A percentile compares a stretch with the other conserved stretches of the same genome.
Evolutionary conservation across 176 grass and related monocot species (phyloP).

Genomic region (Cenchrus fungigraminus): DNA sequence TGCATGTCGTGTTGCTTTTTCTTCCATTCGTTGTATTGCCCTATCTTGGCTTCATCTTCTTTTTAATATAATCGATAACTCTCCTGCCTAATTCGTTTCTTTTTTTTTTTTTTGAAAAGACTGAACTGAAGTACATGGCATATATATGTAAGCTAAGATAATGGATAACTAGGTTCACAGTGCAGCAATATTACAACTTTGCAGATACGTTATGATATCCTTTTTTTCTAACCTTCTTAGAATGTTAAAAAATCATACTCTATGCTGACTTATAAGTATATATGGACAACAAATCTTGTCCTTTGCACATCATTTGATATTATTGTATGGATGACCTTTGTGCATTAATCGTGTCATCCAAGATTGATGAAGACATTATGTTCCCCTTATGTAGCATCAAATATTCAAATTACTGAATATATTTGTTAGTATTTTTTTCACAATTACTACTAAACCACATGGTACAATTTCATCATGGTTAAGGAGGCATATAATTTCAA

Average conservation of each 20-base stretch:
- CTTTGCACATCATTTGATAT: background rate
- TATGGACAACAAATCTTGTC: background rate
- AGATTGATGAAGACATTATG: background rate
- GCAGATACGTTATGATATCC: background rate
- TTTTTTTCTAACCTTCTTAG: background rate
- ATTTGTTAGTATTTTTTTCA: background rate
- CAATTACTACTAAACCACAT: background rate
- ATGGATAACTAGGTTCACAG: background rate
- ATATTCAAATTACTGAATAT: background rate
- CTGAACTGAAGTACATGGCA: background rate
- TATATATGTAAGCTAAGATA: conserved; percentile 14
- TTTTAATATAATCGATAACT: too few relatives aligned
- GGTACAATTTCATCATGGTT: background rate
- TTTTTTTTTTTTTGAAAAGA: background rate
- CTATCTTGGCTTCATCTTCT: too few relatives aligned
- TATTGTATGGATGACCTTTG: background rate
- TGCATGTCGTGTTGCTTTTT: too few relatives aligned
- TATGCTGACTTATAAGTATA: background rate
- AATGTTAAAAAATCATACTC: background rate
- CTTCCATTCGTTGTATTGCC: too few relatives aligned
- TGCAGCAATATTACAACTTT: background rate
- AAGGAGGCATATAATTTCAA: background rate
- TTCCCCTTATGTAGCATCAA: background rate
- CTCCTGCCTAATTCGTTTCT: too few relatives aligned
- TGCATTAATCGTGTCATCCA: background rate